These are phyloP conservation scores for Coemansia sp. DNA, from an alignment of 192 early-diverging fungal species.

Conservation along the genomic window DNA sequence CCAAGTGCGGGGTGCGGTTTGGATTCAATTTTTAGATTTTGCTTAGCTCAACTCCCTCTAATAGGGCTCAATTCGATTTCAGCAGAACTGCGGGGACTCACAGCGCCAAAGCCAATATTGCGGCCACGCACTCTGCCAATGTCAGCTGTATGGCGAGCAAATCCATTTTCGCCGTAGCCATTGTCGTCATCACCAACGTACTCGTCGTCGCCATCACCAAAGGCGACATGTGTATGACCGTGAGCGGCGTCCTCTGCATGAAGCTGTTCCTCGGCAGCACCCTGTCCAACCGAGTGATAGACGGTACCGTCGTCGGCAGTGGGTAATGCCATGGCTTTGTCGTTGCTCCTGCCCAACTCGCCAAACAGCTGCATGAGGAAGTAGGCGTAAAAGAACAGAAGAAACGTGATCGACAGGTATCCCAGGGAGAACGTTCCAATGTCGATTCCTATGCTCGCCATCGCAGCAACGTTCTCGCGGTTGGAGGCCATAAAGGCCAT, in stretches of 20 bases:
- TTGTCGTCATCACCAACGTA: constrained; percentile 7
- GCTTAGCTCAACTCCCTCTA: neutral
- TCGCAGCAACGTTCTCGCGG: constrained; percentile 53
- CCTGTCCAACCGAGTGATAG: constrained; percentile 32
- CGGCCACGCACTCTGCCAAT: neutral
- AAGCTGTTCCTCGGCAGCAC: neutral
- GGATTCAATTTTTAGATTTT: neutral
- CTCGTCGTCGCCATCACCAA: constrained; percentile 23
- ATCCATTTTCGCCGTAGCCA: neutral
- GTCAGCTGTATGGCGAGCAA: neutral
- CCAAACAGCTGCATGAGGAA: constrained; percentile 54
- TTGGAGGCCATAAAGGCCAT: constrained; percentile 65
- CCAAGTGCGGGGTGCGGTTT: neutral
- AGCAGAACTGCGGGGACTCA: constrained; percentile 29
- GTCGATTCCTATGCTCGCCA: constrained; percentile 53
- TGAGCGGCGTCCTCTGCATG: neutral
- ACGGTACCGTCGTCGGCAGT: constrained; percentile 23
- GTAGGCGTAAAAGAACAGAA: constrained; percentile 57
- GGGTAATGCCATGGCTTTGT: constrained; percentile 30
- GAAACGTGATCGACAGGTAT: constrained; percentile 59
- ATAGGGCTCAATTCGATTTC: constrained; percentile 38
- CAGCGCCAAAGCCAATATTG: neutral
- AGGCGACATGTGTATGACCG: constrained; percentile 26
- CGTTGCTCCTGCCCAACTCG: constrained; percentile 19
- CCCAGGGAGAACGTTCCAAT: constrained; percentile 58